phyloP scores from a whole-genome alignment of 352 stramenopile species.

The Phytophthora pluvialis region DNA sequence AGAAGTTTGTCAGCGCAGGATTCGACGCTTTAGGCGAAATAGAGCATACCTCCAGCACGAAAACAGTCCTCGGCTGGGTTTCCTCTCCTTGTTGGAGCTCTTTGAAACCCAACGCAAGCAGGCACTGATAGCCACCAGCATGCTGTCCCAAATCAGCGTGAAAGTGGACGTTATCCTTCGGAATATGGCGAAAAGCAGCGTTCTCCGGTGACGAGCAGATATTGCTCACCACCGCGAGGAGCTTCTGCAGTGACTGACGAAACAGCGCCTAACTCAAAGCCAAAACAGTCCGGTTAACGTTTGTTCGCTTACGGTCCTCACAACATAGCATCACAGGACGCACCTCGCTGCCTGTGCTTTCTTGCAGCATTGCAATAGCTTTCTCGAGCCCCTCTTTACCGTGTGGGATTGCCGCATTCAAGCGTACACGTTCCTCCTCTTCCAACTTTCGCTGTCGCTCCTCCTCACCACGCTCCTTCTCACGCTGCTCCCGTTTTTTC shows the following conservation, averaged over 20 bases:
- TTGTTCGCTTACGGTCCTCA: neutral
- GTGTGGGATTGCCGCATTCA: constrained; percentile 44
- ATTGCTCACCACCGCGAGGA: constrained; percentile 61
- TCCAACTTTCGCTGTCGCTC: constrained; percentile 38
- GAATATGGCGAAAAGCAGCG: constrained; percentile 70
- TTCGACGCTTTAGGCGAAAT: neutral
- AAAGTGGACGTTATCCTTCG: constrained; percentile 75
- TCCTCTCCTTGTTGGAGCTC: constrained; percentile 59
- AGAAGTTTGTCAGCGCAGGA: neutral
- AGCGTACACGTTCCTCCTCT: constrained; percentile 32
- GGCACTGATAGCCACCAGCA: constrained; percentile 59
- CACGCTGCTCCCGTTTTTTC: constrained; percentile 57
- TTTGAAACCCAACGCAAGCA: constrained; percentile 78
- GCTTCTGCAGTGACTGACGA: constrained; percentile 51
- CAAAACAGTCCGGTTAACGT: neutral
- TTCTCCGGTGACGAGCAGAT: constrained; percentile 81
- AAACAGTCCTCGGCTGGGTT: constrained; percentile 47
- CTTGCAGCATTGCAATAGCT: constrained; percentile 50
- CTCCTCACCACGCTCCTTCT: constrained; percentile 44
- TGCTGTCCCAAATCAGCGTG: constrained; percentile 72
- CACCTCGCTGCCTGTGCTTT: constrained; percentile 49
- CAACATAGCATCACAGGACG: neutral
- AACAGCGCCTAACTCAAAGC: constrained; percentile 36
- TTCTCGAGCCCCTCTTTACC: constrained; percentile 51
- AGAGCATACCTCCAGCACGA: constrained; percentile 63